A percentile compares a stretch with the other conserved stretches of the same genome.
Evolutionary conservation across 352 stramenopile genomes (phyloP).

Genomic region (Globisporangium okanoganense): DNA sequence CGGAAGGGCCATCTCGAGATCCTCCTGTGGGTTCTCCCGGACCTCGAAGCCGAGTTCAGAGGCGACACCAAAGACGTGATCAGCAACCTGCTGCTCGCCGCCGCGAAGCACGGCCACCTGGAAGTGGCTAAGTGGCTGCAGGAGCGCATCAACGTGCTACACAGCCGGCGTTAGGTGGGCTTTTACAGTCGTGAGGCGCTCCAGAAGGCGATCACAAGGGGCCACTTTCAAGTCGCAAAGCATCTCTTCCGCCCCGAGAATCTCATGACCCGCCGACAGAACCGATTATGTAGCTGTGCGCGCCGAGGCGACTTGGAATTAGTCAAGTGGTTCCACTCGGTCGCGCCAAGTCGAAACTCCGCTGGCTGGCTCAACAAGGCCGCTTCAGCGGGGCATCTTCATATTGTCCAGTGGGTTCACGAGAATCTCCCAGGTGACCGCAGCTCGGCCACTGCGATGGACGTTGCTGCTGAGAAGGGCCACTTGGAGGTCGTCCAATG

Average conservation of each 20-base stretch:
- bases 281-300: neutral
- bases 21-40: neutral
- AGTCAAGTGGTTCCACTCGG: neutral
- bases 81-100: neutral
- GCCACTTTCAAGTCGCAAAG: neutral
- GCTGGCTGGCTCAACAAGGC: neutral
- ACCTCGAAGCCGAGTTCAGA: neutral
- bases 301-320: neutral
- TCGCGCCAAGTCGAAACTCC: neutral
- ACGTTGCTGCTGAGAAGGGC: neutral
- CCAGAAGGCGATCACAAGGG: neutral
- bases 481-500: neutral
- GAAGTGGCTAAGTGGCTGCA: slow-evolving; percentile 5
- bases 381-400: neutral
- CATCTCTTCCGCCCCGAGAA: neutral
- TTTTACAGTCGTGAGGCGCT: neutral
- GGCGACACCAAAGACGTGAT: neutral
- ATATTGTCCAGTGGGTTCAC: neutral
- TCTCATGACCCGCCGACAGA: neutral
- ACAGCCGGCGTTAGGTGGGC: neutral
- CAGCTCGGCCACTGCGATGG: too few relatives aligned
- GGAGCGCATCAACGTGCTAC: neutral
- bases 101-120: neutral
- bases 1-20: neutral
- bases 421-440: neutral